Evolutionary conservation across 2,329 filamentous ascomycete genomes (phyloP).

Genomic region (Chrysosporium keratinophilum): DNA sequence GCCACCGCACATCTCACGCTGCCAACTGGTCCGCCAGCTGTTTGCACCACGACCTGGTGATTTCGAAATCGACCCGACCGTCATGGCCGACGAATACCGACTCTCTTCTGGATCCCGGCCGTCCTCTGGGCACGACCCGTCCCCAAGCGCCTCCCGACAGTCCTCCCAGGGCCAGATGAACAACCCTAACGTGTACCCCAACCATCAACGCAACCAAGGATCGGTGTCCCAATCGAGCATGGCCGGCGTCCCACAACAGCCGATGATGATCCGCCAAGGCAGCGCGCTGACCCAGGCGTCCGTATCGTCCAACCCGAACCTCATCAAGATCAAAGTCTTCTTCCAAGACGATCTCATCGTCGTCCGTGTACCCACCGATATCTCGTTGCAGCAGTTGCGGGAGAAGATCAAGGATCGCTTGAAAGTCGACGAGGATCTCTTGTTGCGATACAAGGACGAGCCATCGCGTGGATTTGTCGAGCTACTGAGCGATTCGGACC

Average conservation of each 20-base stretch:
- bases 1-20: slow-evolving; percentile 72
- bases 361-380: slow-evolving; percentile 74
- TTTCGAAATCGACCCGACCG: slow-evolving; percentile 69
- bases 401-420: slow-evolving; percentile 78
- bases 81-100: slow-evolving; percentile 49
- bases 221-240: slow-evolving; percentile 23
- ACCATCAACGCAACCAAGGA: slow-evolving; percentile 31
- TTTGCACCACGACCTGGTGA: slow-evolving; percentile 85
- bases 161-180: slow-evolving; percentile 56
- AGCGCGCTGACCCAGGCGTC: slow-evolving; percentile 45
- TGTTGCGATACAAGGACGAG: slow-evolving; percentile 81
- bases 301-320: slow-evolving; percentile 34
- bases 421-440: slow-evolving; percentile 65
- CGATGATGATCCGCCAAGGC: slow-evolving; percentile 39
- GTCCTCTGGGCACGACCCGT: slow-evolving; percentile 54
- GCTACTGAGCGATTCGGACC: slow-evolving; percentile 67
- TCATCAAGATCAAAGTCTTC: slow-evolving; percentile 90
- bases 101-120: slow-evolving; percentile 60
- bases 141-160: slow-evolving; percentile 52
- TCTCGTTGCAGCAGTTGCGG: slow-evolving; percentile 64
- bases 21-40: slow-evolving; percentile 75
- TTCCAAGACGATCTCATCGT: slow-evolving; percentile 87
- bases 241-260: slow-evolving; percentile 14
- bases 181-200: slow-evolving; percentile 39
- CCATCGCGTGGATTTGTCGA: slow-evolving; percentile 61